Evolutionary conservation across 331 rosid genomes (phyloP).

Genomic region (Quercus lobata): DNA sequence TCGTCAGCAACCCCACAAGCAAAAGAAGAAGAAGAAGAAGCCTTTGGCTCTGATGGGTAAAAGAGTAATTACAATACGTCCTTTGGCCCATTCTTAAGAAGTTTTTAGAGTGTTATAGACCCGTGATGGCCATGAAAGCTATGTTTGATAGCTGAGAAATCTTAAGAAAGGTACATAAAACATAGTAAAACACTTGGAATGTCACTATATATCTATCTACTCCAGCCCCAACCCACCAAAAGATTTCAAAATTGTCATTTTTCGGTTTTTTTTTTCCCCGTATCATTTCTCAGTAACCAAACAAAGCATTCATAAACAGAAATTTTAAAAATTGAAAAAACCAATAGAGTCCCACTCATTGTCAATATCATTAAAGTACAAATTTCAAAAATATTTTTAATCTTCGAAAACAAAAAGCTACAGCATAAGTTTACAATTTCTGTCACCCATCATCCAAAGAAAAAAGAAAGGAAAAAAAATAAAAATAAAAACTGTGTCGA

Average conservation of each 20-base stretch:
- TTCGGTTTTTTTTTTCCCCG: not conserved
- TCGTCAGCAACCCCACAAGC: not conserved
- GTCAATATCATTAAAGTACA: conserved; percentile 23
- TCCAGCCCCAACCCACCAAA: conserved; percentile 5
- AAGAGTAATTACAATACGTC: conserved; percentile 18
- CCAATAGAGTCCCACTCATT: conserved; percentile 20
- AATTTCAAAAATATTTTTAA: conserved; percentile 19
- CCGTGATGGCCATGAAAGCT: not conserved
- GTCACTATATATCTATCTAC: not conserved
- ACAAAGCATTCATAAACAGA: conserved; percentile 17
- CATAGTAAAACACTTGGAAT: not conserved
- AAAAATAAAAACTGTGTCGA: not conserved
- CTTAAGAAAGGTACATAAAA: not conserved
- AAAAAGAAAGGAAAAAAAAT: not conserved
- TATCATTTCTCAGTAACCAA: not conserved
- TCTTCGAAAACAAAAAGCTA: conserved; percentile 1
- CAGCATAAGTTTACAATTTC: not conserved
- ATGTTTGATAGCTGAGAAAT: conserved; percentile 6
- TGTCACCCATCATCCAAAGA: conserved; percentile 5
- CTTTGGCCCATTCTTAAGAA: conserved; percentile 1
- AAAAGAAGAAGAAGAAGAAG: conserved; percentile 9
- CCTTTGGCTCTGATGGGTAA: not conserved
- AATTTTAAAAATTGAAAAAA: not conserved
- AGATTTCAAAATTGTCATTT: not conserved
- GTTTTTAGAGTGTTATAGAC: not conserved